phyloP scores from a whole-genome alignment of 495 filamentous ascomycete genomes.

The Hypoxylon perforatum region DNA sequence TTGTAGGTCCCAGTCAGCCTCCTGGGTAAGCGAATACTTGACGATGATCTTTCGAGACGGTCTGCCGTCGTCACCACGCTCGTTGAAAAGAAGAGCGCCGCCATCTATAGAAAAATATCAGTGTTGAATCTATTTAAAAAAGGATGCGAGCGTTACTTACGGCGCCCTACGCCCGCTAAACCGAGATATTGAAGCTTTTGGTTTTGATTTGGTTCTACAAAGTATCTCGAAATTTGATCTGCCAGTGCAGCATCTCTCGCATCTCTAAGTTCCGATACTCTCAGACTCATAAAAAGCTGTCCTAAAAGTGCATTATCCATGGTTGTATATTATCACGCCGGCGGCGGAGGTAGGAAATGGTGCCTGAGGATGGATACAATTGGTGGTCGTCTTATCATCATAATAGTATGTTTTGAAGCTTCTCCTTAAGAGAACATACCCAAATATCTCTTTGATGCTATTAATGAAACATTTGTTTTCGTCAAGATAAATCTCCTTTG shows the following conservation, averaged over 20 bases:
- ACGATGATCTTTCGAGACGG: constrained; percentile 20
- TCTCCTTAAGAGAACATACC: no score
- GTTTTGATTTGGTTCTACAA: constrained; percentile 1
- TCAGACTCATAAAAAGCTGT: not conserved
- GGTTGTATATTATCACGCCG: not conserved
- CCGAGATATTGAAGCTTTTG: constrained; percentile 10
- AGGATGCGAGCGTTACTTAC: constrained; percentile 10
- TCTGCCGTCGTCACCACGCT: not conserved
- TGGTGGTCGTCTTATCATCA: no score
- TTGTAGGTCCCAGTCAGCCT: constrained; percentile 11
- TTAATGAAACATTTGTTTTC: no score
- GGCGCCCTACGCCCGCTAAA: constrained; percentile 14
- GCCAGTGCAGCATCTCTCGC: not conserved
- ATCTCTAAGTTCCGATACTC: not conserved
- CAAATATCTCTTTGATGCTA: no score
- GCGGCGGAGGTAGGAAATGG: no score
- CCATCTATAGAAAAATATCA: constrained; percentile 9
- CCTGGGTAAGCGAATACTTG: constrained; percentile 31
- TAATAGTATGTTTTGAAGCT: no score
- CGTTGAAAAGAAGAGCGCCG: constrained; percentile 14
- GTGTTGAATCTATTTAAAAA: not conserved
- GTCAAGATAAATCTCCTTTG: no score
- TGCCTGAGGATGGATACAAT: no score
- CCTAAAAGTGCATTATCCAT: constrained; percentile 1
- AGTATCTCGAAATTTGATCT: constrained; percentile 7